A percentile compares a stretch with the other conserved stretches of the same genome.
These are phyloP conservation scores for Biscogniauxia mediterranea DNA, from an alignment of 2,329 filamentous ascomycete genomes.

Conservation along the genomic window DNA sequence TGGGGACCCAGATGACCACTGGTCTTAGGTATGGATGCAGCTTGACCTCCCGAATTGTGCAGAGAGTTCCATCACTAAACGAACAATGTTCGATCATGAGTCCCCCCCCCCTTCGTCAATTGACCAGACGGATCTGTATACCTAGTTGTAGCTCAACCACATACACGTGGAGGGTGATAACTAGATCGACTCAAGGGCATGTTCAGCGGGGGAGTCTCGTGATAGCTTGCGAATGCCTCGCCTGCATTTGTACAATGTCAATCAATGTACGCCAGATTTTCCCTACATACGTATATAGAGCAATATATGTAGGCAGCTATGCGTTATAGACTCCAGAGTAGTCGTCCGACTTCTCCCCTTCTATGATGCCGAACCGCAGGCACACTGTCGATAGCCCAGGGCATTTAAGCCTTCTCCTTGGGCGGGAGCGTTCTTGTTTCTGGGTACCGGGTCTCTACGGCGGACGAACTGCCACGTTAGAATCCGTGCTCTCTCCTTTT, in stretches of 20 bases:
- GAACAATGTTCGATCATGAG: not conserved
- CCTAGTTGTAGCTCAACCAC: not conserved
- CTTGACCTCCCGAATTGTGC: conserved; percentile 7
- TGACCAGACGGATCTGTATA: not conserved
- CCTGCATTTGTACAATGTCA: conserved; percentile 6
- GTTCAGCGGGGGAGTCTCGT: conserved; percentile 8
- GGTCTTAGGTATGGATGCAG: conserved; percentile 23
- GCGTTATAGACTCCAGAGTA: not conserved
- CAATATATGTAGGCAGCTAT: not conserved
- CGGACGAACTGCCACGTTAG: conserved; percentile 29
- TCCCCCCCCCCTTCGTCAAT: not conserved
- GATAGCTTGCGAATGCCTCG: conserved; percentile 5
- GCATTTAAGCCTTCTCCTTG: not conserved
- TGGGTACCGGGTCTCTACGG: conserved; percentile 6
- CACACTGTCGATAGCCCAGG: not conserved
- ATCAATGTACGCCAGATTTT: not conserved
- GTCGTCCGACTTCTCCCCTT: not conserved
- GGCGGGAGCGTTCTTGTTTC: not conserved
- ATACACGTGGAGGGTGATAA: conserved; percentile 12
- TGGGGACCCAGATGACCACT: conserved; percentile 1
- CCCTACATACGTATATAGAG: not conserved
- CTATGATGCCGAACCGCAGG: not conserved
- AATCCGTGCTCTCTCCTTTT: conserved; percentile 16
- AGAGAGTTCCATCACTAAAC: not conserved
- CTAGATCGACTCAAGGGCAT: conserved; percentile 3